These are phyloP conservation scores for Globisporangium cederbergense DNA, from an alignment of 352 stramenopile genomes.

Conservation along the genomic window DNA sequence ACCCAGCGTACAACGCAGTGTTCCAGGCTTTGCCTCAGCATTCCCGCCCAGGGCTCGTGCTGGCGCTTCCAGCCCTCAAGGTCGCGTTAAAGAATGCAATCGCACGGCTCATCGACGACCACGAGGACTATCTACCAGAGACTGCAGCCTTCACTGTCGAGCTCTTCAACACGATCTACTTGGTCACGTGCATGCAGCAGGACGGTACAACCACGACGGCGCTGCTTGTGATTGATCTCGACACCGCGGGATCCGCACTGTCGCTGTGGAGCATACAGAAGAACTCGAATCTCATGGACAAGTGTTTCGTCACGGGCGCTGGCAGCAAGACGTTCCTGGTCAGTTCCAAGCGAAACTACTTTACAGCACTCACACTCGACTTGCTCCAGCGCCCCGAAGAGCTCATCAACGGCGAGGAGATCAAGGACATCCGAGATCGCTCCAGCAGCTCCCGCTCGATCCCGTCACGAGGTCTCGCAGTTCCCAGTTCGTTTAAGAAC, in stretches of 20 bases:
- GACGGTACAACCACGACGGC: neutral
- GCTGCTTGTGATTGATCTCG: neutral
- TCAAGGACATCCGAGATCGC: neutral
- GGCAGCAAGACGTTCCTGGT: neutral
- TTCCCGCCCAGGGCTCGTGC: slow-evolving; percentile 5
- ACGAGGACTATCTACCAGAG: slow-evolving; percentile 34
- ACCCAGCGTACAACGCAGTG: slow-evolving; percentile 19
- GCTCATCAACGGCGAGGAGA: neutral
- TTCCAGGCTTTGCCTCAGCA: neutral
- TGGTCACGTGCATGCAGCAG: slow-evolving; percentile 34
- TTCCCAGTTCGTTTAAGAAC: neutral
- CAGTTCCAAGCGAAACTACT: neutral
- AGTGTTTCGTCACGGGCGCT: neutral
- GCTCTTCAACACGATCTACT: slow-evolving; percentile 40
- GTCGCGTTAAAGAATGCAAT: slow-evolving; percentile 25
- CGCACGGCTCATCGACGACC: slow-evolving; percentile 15
- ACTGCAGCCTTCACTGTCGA: slow-evolving; percentile 36
- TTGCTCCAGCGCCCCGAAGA: neutral
- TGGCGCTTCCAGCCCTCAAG: slow-evolving; percentile 19
- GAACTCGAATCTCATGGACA: neutral
- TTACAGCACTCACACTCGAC: neutral
- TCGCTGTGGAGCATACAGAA: neutral
- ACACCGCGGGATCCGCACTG: neutral
- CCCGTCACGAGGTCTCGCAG: neutral
- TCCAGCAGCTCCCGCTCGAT: neutral